These are phyloP conservation scores for Coleophoma eucalyptorum DNA, from an alignment of 2,329 filamentous ascomycete species.

Conservation along the genomic window DNA sequence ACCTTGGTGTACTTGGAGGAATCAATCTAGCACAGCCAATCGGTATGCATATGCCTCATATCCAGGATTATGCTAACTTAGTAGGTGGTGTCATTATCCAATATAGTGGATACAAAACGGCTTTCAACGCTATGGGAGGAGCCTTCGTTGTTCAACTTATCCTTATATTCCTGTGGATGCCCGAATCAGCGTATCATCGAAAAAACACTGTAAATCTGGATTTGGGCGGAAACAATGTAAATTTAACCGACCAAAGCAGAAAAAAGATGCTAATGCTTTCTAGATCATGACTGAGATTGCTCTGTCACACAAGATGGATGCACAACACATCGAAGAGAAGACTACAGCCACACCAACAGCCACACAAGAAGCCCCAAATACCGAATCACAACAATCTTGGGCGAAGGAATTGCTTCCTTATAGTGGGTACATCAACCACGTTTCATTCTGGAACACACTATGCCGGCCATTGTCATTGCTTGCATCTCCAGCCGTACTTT, in stretches of 20 bases:
- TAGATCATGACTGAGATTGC: conserved; percentile 10
- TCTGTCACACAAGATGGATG: conserved; percentile 13
- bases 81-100: conserved; percentile 34
- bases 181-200: conserved; percentile 33
- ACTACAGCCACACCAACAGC: not conserved
- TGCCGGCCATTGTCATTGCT: conserved; percentile 25
- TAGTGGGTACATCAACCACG: conserved; percentile 32
- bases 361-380: not conserved
- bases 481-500: conserved; percentile 29
- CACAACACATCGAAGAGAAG: conserved; percentile 21
- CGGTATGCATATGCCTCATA: conserved; percentile 19
- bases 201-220: conserved; percentile 31
- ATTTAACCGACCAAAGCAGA: conserved; percentile 2
- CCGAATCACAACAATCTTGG: conserved; percentile 21
- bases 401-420: conserved; percentile 28
- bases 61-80: not conserved
- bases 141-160: conserved; percentile 33
- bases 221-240: conserved; percentile 24
- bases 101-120: conserved; percentile 28
- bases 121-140: conserved; percentile 35
- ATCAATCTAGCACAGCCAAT: conserved; percentile 36
- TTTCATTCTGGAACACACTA: conserved; percentile 25
- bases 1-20: conserved; percentile 35
- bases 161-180: conserved; percentile 38
- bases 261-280: not conserved